Evolutionary conservation across 1,284 basidiomycete species (phyloP), one percentile per base, ranked within the genome.

Genomic region (Meripilus lineatus): DNA sequence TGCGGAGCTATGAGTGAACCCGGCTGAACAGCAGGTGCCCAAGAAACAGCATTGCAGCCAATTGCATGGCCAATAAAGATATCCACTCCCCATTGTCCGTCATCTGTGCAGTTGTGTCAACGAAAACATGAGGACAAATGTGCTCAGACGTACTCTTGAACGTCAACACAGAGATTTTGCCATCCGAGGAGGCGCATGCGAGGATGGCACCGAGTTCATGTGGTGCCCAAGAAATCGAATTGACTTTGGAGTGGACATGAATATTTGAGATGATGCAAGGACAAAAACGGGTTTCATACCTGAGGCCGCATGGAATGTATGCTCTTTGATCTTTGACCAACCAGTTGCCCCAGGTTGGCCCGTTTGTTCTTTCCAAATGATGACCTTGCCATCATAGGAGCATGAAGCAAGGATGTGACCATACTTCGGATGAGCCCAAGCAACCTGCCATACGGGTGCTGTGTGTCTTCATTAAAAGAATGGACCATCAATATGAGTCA

Each of bases 341-440:
- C 77, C 78, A 7, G 73, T 64, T 14, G 69, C 62, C 23, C 73
- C 65, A 14, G 76, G 76, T 50, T 77, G 77, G 1, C 69, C 73
- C 50, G 68, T 47, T 55, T 84, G 84, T 58, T 98, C 93, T 64
- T 96, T 97, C 95, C 96, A 99, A 54, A 99, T 95, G 65, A 98
- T 81, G 35, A 98, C 95, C 58, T 96, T 93, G 42, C 95, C 95
- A 57, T 99, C 95, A 65, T 98, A 99, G 4, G 94, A 97, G 63
- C 92, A 96, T 26, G 92, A 95, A 15, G 95, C 95, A 40, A 99
- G 82, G 59, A 99, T 96, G 51, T 90, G 85, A 1, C 95, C 95
- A 56, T 92, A 94, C 63, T 93, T 94, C 5, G 96, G 95, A 59
- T 99, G 94, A 5, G 91, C 95, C 96, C 95, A 99, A n/a, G 93